phyloP scores from a whole-genome alignment of 345 rosid genomes.

The Salix suchowensis region DNA sequence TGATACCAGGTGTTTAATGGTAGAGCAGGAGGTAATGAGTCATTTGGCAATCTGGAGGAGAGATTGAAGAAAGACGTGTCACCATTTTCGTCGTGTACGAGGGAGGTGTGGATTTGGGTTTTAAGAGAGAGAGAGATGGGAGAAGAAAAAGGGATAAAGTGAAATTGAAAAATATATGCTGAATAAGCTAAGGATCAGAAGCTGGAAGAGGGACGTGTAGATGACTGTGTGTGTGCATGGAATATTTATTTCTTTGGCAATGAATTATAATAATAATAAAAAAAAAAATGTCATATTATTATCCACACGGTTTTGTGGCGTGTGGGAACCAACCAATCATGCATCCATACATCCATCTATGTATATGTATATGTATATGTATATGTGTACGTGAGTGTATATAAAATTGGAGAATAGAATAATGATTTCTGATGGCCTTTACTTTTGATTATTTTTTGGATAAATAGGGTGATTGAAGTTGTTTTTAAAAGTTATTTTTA shows the following conservation, averaged over 20 bases:
- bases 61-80: constrained; percentile 35
- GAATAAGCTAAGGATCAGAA: neutral
- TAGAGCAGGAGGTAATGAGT: constrained; percentile 58
- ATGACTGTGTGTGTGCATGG: constrained; percentile 25
- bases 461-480: too few species aligned
- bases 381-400: too few species aligned
- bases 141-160: constrained; percentile 11
- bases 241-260: neutral
- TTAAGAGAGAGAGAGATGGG: neutral
- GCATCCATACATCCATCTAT: neutral
- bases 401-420: too few species aligned
- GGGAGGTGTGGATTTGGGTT: constrained; percentile 15
- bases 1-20: constrained; percentile 19
- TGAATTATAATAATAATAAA: too few species aligned
- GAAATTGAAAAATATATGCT: neutral
- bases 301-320: neutral
- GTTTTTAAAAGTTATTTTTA: too few species aligned
- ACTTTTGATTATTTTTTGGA: too few species aligned
- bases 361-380: too few species aligned
- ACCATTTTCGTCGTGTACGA: constrained; percentile 37
- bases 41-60: constrained; percentile 29
- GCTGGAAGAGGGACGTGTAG: constrained; percentile 13
- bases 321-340: neutral
- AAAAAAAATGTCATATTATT: too few species aligned
- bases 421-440: too few species aligned